Evolutionary conservation across 176 grass and related monocot genomes (phyloP), one percentile per base, ranked within the genome.

Genomic region (Echinochloa phyllopogon): DNA sequence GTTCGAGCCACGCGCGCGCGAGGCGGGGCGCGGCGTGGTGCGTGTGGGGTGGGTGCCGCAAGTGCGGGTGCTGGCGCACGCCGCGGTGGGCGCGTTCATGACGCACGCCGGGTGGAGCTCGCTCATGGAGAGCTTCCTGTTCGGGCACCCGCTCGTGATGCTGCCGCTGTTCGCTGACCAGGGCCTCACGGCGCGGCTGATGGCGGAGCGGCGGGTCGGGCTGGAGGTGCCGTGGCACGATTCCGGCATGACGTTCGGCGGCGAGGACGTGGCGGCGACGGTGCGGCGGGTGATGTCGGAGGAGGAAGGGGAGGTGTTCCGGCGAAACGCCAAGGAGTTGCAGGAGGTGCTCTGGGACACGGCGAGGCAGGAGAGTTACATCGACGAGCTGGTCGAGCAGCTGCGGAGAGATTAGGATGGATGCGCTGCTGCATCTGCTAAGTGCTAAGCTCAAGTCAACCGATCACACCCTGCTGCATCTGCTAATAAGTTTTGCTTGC

Each of bases 221-320:
- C 42, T 71, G n/a, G 68, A 71, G 68, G 68, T 71, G 68, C 41
- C 68, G 6, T 65, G 88, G 82, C 12, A 70, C 17, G 70, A 62
- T 1, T 7, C 39, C 52, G 84, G 83, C 29, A 65, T 81, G 1
- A 37, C 77, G 13, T 82, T 93, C 24, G 37, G 23, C 5, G 29
- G 48, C 11, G 85, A 79, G 15, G 76, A 50, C 5, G 84, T 93
- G 0, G 84, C 83, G 8, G 0, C 0, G 38, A 52, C 80, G 3
- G 44, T 92, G 44, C 72, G 79, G 33, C 48, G 51, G 53, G 87
- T 92, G 24, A 83, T 92, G 87, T 69, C 43, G n/a, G 87, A 84
- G 65, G 90, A 83, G 27, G 87, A 86, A 23, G 80, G 75, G 18
- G 36, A 89, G 61, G 39, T 17, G 53, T 40, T 89, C 16, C 37